Base-by-base conservation (phyloP, 352 stramenopile species). In the Pythium chondricola region DNA sequence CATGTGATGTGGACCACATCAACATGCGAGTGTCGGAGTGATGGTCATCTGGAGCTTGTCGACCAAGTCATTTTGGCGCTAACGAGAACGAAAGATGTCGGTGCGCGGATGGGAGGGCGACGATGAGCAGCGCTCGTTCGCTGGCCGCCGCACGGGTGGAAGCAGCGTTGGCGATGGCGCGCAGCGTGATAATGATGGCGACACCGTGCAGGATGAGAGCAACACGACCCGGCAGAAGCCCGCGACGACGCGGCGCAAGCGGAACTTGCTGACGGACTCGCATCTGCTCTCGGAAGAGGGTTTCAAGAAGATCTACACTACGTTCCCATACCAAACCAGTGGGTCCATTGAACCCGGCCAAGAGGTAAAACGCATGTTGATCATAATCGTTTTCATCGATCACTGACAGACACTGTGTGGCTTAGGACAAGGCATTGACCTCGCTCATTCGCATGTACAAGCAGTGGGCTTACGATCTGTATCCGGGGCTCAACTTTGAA, bases 381-480 rank as follows among this genome's bases (percentile, higher is more conserved):
- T n/a, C n/a, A n/a, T n/a, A n/a, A n/a, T n/a, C n/a, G n/a, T n/a
- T n/a, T n/a, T n/a, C n/a, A n/a, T n/a, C n/a, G n/a, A n/a, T n/a
- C n/a, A n/a, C n/a, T n/a, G n/a, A n/a, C n/a, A n/a, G n/a, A n/a
- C n/a, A n/a, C n/a, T n/a, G n/a, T n/a, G n/a, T n/a, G n/a, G n/a
- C n/a, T n/a, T n/a, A n/a, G 69, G 59, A 71, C 14, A 73, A 87
- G 40, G 77, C 81, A 27, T 49, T 93, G 35, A 62, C 54, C 18
- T 78, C 68, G 26, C 56, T 93, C 35, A 58, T 93, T 10, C 76
- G 76, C 37, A 84, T 84, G 73, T 93, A 93, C 69, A 88, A 86
- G 46, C 75, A 93, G 45, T 93, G 81, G 81, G 81, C 81, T 11
- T 93, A 83, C 52, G 81, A 90, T 38, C 61, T 93, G 30, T 89